Evolutionary conservation across 2,329 filamentous ascomycete genomes (phyloP).

Genomic region (Basipetospora sp.): DNA sequence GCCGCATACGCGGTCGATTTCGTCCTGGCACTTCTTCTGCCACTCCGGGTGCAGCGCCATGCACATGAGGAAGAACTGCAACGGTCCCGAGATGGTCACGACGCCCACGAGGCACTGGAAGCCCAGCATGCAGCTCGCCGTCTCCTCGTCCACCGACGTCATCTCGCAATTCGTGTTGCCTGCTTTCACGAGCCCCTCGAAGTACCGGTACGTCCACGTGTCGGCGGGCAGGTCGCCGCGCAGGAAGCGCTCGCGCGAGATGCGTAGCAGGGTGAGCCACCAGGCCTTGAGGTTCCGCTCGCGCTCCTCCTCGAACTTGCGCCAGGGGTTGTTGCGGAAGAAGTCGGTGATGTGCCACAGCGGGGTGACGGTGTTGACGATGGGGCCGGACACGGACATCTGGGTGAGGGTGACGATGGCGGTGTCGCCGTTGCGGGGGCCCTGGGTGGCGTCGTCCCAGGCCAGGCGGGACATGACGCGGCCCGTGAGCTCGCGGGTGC

Average conservation of each 20-base stretch:
- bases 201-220: conserved; percentile 35
- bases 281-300: conserved; percentile 28
- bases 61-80: conserved; percentile 37
- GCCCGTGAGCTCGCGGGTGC: conserved; percentile 34
- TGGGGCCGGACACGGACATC: conserved; percentile 36
- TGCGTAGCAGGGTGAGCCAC: conserved; percentile 29
- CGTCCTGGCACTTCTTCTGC: conserved; percentile 37
- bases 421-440: conserved; percentile 29
- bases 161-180: conserved; percentile 27
- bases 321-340: conserved; percentile 30
- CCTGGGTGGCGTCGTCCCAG: conserved; percentile 34
- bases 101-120: conserved; percentile 37
- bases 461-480: conserved; percentile 35
- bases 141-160: conserved; percentile 26
- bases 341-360: conserved; percentile 30
- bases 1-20: conserved; percentile 41
- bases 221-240: conserved; percentile 26
- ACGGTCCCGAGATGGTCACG: conserved; percentile 32
- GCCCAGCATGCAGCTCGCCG: conserved; percentile 35
- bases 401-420: conserved; percentile 32
- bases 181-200: conserved; percentile 25
- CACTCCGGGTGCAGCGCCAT: conserved; percentile 39
- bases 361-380: conserved; percentile 35
- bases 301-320: conserved; percentile 28
- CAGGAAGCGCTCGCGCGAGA: conserved; percentile 26